A percentile compares a stretch with the other conserved stretches of the same genome.
phyloP scores from a whole-genome alignment of 2,329 filamentous ascomycete genomes.

The Trichoderma sp. region DNA sequence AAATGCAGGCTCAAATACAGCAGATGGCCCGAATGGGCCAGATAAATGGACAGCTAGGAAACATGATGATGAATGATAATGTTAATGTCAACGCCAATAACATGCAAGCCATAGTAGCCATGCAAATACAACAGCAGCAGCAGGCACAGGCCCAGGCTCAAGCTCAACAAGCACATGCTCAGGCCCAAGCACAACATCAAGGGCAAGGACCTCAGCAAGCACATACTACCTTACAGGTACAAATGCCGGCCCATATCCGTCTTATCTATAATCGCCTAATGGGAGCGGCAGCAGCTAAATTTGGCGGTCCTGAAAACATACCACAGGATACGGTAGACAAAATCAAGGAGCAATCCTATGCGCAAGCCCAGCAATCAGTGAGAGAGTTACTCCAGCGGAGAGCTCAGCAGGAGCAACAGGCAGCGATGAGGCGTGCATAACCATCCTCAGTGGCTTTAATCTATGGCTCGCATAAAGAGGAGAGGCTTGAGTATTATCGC shows the following conservation, averaged over 20 bases:
- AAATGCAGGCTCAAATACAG: conserved; percentile 40
- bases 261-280: conserved; percentile 43
- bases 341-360: conserved; percentile 44
- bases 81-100: conserved; percentile 30
- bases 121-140: conserved; percentile 37
- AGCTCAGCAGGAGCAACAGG: not conserved
- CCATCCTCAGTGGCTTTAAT: not conserved
- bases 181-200: conserved; percentile 41
- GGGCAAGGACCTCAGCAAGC: conserved; percentile 35
- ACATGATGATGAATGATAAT: conserved; percentile 38
- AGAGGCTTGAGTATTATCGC: not conserved
- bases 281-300: conserved; percentile 33
- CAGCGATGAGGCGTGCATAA: not conserved
- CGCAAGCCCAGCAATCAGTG: conserved; percentile 38
- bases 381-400: conserved; percentile 34
- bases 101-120: conserved; percentile 40
- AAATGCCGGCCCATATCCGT: conserved; percentile 29
- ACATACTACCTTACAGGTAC: conserved; percentile 23
- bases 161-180: conserved; percentile 37
- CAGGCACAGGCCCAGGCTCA: conserved; percentile 29
- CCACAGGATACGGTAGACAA: conserved; percentile 45
- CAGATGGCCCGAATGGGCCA: conserved; percentile 39
- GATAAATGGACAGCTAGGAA: conserved; percentile 37
- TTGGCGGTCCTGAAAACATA: conserved; percentile 44
- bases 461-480: not conserved